Evolutionary conservation across 1,284 basidiomycete species (phyloP).

Genomic region (Ustilago shanxiensis): DNA sequence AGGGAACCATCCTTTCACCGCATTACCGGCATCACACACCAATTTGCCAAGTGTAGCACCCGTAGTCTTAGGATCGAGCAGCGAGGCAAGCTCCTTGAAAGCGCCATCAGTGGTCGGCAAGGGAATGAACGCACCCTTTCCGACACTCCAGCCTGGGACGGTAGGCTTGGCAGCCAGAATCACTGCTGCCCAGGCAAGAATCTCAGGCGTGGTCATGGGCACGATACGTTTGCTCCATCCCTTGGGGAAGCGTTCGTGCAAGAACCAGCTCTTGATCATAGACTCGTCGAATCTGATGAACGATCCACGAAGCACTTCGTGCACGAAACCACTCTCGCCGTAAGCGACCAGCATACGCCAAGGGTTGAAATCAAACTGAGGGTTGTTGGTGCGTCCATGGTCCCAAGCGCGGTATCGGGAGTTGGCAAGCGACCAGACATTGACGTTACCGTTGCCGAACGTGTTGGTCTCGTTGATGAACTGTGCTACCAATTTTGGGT

Average conservation of each 20-base stretch:
- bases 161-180: constrained; percentile 27
- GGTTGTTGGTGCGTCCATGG: constrained; percentile 19
- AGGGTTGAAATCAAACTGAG: constrained; percentile 42
- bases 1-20: constrained; percentile 32
- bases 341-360: constrained; percentile 47
- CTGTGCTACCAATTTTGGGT: constrained; percentile 17
- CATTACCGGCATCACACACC: constrained; percentile 35
- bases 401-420: constrained; percentile 38
- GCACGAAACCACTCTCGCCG: constrained; percentile 39
- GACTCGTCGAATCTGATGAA: constrained; percentile 35
- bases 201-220: constrained; percentile 35
- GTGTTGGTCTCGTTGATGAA: constrained; percentile 48
- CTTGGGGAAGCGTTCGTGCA: constrained; percentile 33
- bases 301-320: constrained; percentile 38
- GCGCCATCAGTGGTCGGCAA: constrained; percentile 27
- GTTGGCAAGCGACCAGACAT: constrained; percentile 27
- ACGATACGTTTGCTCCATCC: constrained; percentile 36
- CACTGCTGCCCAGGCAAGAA: constrained; percentile 38
- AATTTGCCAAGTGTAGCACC: constrained; percentile 24
- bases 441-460: constrained; percentile 33
- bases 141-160: constrained; percentile 37
- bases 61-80: constrained; percentile 25
- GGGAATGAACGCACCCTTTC: constrained; percentile 33
- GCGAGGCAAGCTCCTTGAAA: constrained; percentile 24
- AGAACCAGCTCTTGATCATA: constrained; percentile 42